phyloP scores from a whole-genome alignment of 352 stramenopile species.

The Phytophthora cajani region DNA sequence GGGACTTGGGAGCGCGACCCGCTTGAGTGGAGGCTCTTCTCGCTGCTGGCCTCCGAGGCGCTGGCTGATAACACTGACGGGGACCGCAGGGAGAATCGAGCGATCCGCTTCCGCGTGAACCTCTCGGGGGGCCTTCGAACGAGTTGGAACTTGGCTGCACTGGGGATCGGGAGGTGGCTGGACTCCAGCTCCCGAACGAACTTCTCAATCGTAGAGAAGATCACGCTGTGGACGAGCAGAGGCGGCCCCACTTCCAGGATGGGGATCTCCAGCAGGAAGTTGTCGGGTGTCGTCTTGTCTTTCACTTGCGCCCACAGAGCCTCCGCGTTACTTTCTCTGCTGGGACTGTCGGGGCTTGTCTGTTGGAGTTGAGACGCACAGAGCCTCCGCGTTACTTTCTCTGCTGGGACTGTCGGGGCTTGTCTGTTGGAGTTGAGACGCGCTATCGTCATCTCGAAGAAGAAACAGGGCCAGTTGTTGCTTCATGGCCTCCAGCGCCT shows the following conservation, averaged over 20 bases:
- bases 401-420: background rate
- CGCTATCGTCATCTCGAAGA: slow-evolving; percentile 8
- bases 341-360: background rate
- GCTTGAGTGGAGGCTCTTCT: slow-evolving; percentile 20
- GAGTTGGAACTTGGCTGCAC: slow-evolving; percentile 75
- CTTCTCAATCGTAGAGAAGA: slow-evolving; percentile 69
- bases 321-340: slow-evolving; percentile 5
- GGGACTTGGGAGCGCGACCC: slow-evolving; percentile 10
- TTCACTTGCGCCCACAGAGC: slow-evolving; percentile 19
- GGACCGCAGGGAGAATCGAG: slow-evolving; percentile 51
- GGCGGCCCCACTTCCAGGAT: slow-evolving; percentile 55
- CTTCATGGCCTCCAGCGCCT: slow-evolving; percentile 34
- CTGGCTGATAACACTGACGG: slow-evolving; percentile 13
- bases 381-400: slow-evolving; percentile 2
- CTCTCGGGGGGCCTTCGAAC: slow-evolving; percentile 73
- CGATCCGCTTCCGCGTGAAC: slow-evolving; percentile 61
- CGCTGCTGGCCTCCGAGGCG: slow-evolving; percentile 25
- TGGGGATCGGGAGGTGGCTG: slow-evolving; percentile 66
- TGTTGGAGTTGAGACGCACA: background rate
- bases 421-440: background rate
- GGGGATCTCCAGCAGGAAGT: slow-evolving; percentile 68
- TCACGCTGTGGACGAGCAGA: slow-evolving; percentile 60
- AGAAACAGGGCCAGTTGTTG: slow-evolving; percentile 34
- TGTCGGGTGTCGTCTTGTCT: slow-evolving; percentile 36
- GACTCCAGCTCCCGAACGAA: slow-evolving; percentile 68